Percentiles rank a stretch among this genome's conserved stretches.
Conservation (phyloP, 306 rosid genomes). For the Vigna trinervia region DNA sequence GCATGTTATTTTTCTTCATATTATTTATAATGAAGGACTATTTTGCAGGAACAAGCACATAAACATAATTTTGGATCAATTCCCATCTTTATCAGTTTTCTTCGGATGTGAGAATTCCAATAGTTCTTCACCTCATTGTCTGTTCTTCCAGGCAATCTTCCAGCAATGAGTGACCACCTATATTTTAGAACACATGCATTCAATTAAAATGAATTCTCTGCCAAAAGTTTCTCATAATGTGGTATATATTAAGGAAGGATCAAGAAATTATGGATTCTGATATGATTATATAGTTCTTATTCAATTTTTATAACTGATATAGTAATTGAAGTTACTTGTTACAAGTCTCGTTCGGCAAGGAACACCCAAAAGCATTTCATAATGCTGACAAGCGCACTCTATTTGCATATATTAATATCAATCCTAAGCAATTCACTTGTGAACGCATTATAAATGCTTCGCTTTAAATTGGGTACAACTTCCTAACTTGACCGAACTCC, state of each 20-base stretch:
- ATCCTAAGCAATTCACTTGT: neutral
- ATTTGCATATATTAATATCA: too few relatives aligned
- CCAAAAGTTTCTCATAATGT: neutral
- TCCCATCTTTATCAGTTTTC: constrained; percentile 62
- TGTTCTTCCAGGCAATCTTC: constrained; percentile 69
- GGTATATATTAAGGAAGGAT: neutral
- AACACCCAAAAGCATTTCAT: neutral
- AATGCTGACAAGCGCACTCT: neutral
- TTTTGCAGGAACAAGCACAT: neutral
- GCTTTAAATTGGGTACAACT: constrained; percentile 31
- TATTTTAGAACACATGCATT: neutral
- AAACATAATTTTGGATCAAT: constrained; percentile 46
- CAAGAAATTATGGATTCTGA: neutral
- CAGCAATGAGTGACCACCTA: constrained; percentile 72
- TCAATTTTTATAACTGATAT: neutral
- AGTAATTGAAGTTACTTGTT: constrained; percentile 56
- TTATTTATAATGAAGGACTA: neutral
- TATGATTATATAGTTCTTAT: too few relatives aligned
- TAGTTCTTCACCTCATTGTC: constrained; percentile 70
- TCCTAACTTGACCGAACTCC: constrained; percentile 17
- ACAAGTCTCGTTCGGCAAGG: constrained; percentile 5
- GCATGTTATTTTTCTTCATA: neutral
- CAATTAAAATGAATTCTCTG: neutral
- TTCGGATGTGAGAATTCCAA: constrained; percentile 67
- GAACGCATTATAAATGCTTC: constrained; percentile 43